Conservation (phyloP, 176 grass and related monocot genomes). For the Oryza meyeriana region DNA sequence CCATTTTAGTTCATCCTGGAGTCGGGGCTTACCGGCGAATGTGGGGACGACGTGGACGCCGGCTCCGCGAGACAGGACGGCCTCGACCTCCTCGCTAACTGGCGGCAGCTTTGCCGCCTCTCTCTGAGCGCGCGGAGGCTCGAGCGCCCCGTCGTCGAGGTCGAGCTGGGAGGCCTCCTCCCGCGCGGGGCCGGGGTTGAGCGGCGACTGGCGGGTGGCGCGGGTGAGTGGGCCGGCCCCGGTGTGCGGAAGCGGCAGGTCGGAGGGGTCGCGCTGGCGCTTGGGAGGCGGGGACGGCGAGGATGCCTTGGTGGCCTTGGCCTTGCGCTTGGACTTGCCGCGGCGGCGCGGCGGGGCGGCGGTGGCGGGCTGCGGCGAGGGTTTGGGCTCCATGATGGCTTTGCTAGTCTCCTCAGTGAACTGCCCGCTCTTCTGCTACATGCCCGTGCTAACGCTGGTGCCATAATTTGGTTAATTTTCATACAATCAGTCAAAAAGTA, state of each 20-base stretch:
- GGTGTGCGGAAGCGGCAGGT: constrained; percentile 9
- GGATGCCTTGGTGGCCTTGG: not conserved
- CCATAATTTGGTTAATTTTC: no score
- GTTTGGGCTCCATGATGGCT: constrained; percentile 66
- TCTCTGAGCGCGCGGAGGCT: not conserved
- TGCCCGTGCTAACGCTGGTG: no score
- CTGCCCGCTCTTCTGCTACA: no score
- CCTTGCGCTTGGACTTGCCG: constrained; percentile 57
- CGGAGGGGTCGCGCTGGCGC: constrained; percentile 42
- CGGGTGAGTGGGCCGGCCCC: constrained; percentile 21
- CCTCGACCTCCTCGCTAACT: constrained; percentile 34
- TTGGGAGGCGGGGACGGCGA: constrained; percentile 35
- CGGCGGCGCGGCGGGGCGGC: not conserved
- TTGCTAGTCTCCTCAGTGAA: no score
- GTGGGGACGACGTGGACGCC: constrained; percentile 65
- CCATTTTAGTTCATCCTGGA: not conserved
- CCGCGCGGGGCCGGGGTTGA: constrained; percentile 35
- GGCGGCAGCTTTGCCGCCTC: not conserved
- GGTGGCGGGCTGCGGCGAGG: not conserved
- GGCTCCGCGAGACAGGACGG: constrained; percentile 51
- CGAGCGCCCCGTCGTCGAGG: not conserved
- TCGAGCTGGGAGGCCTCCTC: not conserved
- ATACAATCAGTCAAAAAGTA: no score
- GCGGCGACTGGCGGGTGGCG: constrained; percentile 44
- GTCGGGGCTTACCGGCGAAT: constrained; percentile 48